Base-by-base conservation (phyloP, 176 grass and related monocot species). In the Coix lacrymajobi region DNA sequence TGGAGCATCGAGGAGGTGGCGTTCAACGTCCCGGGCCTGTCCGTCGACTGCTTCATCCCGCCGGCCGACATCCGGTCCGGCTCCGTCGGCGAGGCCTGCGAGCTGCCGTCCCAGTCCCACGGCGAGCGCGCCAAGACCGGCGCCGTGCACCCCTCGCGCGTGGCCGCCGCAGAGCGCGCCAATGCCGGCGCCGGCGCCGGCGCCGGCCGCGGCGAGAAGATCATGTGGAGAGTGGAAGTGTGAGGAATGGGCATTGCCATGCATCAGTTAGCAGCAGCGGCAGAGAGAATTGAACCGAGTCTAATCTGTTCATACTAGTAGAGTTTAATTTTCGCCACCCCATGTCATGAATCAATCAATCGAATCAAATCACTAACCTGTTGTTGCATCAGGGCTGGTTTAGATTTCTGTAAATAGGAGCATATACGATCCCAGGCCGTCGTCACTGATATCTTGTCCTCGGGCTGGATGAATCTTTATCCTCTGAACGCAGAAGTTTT, bases 1-100 rank as follows among this genome's bases (percentile, higher is more conserved):
- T 98, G 96, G 96, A 92, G 66, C 86, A 95, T 98, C 85, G 96
- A 98, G 73, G 96, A 98, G 91, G 92, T 98, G 54, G 96, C 91
- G 3, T 98, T 95, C 87, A 98, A 98, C 81, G 92, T 98, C 0
- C 96, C 91, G 0, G 96, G 96, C 0, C 79, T 98, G 9, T 98
- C 96, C 17, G 58, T 88, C 7, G 96, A 98, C 69, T 98, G 96
- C 87, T 98, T 98, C 86, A 98, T 98, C 44, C 95, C 96, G 66
- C 96, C 92, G 2, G 96, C 96, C 29, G 96, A 98, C 75, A 95
- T 98, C 48, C 84, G 83, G 15, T 91, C 86, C 7, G 87, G 88
- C 26, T 87, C 91, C 75, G 66, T 99, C 20, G 71, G 77, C 65
- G 90, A 98, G 66, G 72, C 79, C 57, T 95, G 88, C 79, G 87